Conservation (phyloP, 129 eudicot species). For the Chrysanthemum makinoi region DNA sequence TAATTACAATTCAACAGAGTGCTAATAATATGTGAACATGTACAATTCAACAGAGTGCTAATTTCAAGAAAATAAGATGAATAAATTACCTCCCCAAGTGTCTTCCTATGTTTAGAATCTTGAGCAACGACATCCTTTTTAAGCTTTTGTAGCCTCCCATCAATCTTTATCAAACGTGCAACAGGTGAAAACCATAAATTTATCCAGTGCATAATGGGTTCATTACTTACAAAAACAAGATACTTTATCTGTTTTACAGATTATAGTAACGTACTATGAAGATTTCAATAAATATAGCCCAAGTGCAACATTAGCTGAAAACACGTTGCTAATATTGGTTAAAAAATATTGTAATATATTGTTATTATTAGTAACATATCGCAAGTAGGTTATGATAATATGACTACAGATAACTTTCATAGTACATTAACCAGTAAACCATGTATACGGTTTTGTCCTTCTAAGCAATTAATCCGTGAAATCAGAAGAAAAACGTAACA, state of each 20-base stretch:
- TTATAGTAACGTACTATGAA: too few relatives aligned
- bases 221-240: too few relatives aligned
- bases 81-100: constrained; percentile 74
- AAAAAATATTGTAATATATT: too few relatives aligned
- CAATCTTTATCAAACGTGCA: constrained; percentile 46
- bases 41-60: background rate
- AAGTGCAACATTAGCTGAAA: too few relatives aligned
- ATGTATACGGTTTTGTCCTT: too few relatives aligned
- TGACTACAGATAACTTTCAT: too few relatives aligned
- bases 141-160: constrained; percentile 61
- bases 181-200: constrained; percentile 15
- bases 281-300: too few relatives aligned
- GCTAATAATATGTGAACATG: background rate
- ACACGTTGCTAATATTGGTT: too few relatives aligned
- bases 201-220: constrained; percentile 3
- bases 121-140: constrained; percentile 78
- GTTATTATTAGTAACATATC: too few relatives aligned
- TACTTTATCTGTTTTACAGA: too few relatives aligned
- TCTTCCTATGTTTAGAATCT: constrained; percentile 78
- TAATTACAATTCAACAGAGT: background rate
- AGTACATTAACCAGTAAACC: too few relatives aligned
- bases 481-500: background rate
- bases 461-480: background rate
- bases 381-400: too few relatives aligned
- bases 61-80: background rate